A percentile compares a stretch with the other conserved stretches of the same genome.
These are phyloP conservation scores for Malassezia nana DNA, from an alignment of 1,284 basidiomycete species.

Conservation along the genomic window DNA sequence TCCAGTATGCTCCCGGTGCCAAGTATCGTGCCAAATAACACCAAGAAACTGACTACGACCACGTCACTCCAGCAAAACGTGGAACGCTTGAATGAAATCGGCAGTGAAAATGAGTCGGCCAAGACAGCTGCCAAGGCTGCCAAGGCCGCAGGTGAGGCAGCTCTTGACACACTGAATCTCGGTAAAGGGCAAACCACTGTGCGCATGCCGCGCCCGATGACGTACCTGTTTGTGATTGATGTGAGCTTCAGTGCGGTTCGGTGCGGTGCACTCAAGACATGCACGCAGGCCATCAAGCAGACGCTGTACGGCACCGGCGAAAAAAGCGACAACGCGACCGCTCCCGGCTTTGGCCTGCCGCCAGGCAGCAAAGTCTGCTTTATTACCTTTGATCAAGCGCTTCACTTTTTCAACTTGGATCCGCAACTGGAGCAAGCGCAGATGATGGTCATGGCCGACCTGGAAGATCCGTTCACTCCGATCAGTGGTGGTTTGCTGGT, in stretches of 20 bases:
- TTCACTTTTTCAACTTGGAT: slow-evolving; percentile 84
- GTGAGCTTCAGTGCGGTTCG: slow-evolving; percentile 64
- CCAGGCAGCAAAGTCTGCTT: slow-evolving; percentile 55
- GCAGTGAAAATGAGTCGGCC: slow-evolving; percentile 22
- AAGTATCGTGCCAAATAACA: slow-evolving; percentile 21
- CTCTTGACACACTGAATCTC: slow-evolving; percentile 30
- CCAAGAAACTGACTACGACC: slow-evolving; percentile 33
- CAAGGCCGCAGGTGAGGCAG: slow-evolving; percentile 40
- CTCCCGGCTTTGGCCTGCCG: slow-evolving; percentile 41
- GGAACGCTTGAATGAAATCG: slow-evolving; percentile 9
- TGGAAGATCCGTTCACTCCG: slow-evolving; percentile 83
- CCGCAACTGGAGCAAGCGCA: slow-evolving; percentile 58
- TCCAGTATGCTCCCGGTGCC: slow-evolving; percentile 26
- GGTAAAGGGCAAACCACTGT: slow-evolving; percentile 43
- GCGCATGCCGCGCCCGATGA: slow-evolving; percentile 54
- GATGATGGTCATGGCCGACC: slow-evolving; percentile 76
- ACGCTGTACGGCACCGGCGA: slow-evolving; percentile 55
- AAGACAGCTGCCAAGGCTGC: slow-evolving; percentile 40
- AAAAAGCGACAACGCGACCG: slow-evolving; percentile 23
- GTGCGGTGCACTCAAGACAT: slow-evolving; percentile 64
- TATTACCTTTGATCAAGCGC: slow-evolving; percentile 68
- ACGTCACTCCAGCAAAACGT: slow-evolving; percentile 27
- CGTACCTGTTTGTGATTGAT: slow-evolving; percentile 80
- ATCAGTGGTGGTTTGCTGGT: slow-evolving; percentile 68
- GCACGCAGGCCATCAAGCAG: slow-evolving; percentile 60